These are phyloP conservation scores for Microthlaspi erraticum DNA, from an alignment of 345 rosid species.

Conservation along the genomic window DNA sequence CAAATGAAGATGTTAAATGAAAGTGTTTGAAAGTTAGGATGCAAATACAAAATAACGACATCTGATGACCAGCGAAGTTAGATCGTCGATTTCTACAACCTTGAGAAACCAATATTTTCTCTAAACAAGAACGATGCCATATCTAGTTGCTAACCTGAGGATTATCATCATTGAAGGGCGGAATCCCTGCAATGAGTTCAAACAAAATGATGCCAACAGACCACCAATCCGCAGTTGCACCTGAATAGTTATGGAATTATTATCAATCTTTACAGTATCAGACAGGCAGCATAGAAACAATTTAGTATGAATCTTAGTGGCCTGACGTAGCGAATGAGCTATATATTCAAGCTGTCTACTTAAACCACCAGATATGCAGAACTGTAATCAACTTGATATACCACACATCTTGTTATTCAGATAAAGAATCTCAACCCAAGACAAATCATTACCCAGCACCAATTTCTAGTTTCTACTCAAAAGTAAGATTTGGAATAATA, in stretches of 20 bases:
- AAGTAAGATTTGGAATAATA: constrained; percentile 20
- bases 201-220: constrained; percentile 89
- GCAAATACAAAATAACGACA: not conserved
- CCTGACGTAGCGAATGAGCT: constrained; percentile 2
- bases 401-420: constrained; percentile 23
- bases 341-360: constrained; percentile 9
- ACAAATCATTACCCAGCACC: constrained; percentile 22
- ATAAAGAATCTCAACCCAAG: constrained; percentile 11
- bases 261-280: constrained; percentile 4
- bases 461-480: constrained; percentile 10
- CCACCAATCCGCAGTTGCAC: constrained; percentile 99
- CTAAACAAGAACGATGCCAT: constrained; percentile 20
- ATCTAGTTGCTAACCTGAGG: constrained; percentile 41
- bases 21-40: constrained; percentile 8
- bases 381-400: constrained; percentile 14
- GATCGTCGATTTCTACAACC: constrained; percentile 3
- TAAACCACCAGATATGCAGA: constrained; percentile 6
- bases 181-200: constrained; percentile 84
- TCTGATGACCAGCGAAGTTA: not conserved
- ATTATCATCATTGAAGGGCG: constrained; percentile 80
- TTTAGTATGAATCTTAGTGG: constrained; percentile 7
- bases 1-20: not conserved
- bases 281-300: not conserved
- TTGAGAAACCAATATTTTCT: constrained; percentile 19
- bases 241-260: constrained; percentile 47